Base-by-base conservation (phyloP, 768 basidiomycete genomes). In the Pleurotus sapidus region DNA sequence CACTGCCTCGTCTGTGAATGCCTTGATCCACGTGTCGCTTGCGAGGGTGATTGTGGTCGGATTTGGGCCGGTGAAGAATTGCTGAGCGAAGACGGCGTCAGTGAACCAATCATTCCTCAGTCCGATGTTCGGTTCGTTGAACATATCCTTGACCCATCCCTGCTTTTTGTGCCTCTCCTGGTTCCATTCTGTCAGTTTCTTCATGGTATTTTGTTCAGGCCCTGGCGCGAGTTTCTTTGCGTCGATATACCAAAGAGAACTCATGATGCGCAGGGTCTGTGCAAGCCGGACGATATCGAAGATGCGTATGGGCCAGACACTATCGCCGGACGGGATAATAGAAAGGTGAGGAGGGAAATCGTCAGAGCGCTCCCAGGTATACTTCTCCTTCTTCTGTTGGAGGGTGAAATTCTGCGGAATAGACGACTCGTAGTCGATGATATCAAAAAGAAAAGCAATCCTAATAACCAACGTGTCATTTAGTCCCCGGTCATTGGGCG, bases 91-190 rank as follows among this genome's bases (percentile, higher is more conserved):
- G 14, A 64, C 67, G 23, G 66, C 66, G 49, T 71, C 70, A 7
- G 67, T 67, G 53, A 67, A 68, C 70, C 70, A 71, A 51, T 71
- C 70, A 24, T 53, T 24, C 24, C 68, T 64, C 48, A 59, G 60
- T 1, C 70, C 70, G 17, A 71, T 61, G 55, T 70, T 71, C 18
- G 55, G 57, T 45, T 55, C 48, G 37, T 42, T 61, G 51, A 64
- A 68, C 63, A 68, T 65, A 50, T 65, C 58, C 20, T 38, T 24
- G n/a, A 46, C 42, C n/a, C 14, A 15, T 6, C 20, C 20, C 23
- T 18, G 24, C 20, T 24, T 14, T n/a, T 51, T 34, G 27, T 59
- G 60, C 17, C 59, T 53, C 24, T 39, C 39, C 14, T 18, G 30
- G 42, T 61, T 61, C 24, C 62, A 60, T 7, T 60, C 53, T 34